phyloP scores from a whole-genome alignment of 2,329 filamentous ascomycete genomes.

The Zarea fungicola region DNA sequence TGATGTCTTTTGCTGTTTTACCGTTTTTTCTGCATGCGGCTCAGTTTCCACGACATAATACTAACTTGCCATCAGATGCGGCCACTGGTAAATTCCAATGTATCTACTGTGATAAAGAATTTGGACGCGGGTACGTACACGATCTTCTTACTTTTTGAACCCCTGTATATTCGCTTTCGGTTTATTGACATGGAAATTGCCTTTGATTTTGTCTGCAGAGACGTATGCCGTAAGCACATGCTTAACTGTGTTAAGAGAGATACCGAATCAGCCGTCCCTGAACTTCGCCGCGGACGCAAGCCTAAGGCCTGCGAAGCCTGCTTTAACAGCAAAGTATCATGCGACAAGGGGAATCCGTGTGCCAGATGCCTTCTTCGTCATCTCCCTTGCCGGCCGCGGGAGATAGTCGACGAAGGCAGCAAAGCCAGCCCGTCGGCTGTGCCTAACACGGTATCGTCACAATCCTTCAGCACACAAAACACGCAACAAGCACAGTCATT shows the following conservation, averaged over 20 bases:
- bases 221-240: slow-evolving; percentile 25
- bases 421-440: background rate
- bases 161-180: background rate
- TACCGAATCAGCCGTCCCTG: slow-evolving; percentile 14
- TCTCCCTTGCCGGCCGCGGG: slow-evolving; percentile 11
- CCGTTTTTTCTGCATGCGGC: background rate
- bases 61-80: slow-evolving; percentile 10
- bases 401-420: background rate
- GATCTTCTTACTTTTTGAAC: background rate
- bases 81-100: slow-evolving; percentile 15
- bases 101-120: slow-evolving; percentile 18
- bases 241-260: slow-evolving; percentile 18
- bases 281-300: slow-evolving; percentile 23
- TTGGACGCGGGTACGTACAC: slow-evolving; percentile 17
- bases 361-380: slow-evolving; percentile 20
- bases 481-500: background rate
- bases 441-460: too few relatives aligned
- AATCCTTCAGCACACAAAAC: too few relatives aligned
- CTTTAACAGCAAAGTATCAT: slow-evolving; percentile 24
- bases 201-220: slow-evolving; percentile 9
- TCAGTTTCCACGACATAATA: background rate
- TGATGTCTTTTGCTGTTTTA: background rate
- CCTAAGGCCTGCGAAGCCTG: slow-evolving; percentile 25
- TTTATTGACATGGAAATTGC: background rate
- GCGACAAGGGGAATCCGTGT: slow-evolving; percentile 23